phyloP scores from a whole-genome alignment of 192 early-diverging fungal genomes.

The Linderina pennispora region DNA sequence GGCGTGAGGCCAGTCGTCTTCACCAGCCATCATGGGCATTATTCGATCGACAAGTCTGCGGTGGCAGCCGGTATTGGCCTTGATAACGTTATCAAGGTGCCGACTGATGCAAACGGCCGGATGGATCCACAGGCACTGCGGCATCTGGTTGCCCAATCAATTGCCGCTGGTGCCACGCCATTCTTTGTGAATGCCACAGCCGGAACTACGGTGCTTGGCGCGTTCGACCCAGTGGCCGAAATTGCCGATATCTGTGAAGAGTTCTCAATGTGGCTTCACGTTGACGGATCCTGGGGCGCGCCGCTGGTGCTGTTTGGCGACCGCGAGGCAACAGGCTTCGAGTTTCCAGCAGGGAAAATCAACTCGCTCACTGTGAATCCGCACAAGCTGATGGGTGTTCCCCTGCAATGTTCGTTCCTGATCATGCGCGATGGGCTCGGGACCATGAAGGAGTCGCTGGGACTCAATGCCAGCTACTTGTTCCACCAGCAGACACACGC shows the following conservation, averaged over 20 bases:
- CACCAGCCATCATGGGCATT: constrained; percentile 67
- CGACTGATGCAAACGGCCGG: constrained; percentile 53
- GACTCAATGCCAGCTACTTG: constrained; percentile 60
- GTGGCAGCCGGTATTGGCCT: constrained; percentile 65
- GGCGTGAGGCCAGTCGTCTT: constrained; percentile 52
- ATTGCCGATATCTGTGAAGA: constrained; percentile 55
- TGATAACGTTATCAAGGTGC: constrained; percentile 60
- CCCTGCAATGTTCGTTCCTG: constrained; percentile 73
- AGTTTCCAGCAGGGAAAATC: constrained; percentile 17
- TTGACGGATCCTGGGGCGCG: constrained; percentile 79
- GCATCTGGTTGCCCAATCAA: constrained; percentile 32
- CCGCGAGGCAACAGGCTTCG: constrained; percentile 15
- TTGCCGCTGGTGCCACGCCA: constrained; percentile 50
- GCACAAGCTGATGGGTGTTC: constrained; percentile 76
- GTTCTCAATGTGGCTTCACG: constrained; percentile 65
- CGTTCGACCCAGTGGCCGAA: constrained; percentile 64
- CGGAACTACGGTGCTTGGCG: constrained; percentile 78
- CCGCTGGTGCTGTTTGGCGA: constrained; percentile 56
- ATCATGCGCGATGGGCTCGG: constrained; percentile 49
- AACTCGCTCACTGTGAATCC: constrained; percentile 73
- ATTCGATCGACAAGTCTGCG: constrained; percentile 68
- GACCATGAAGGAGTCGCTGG: constrained; percentile 56
- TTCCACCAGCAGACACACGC: constrained; percentile 44
- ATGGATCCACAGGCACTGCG: constrained; percentile 57
- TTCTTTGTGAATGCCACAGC: constrained; percentile 80